Evolutionary conservation across 1,284 basidiomycete genomes (phyloP).

Genomic region (Meripilus lineatus): DNA sequence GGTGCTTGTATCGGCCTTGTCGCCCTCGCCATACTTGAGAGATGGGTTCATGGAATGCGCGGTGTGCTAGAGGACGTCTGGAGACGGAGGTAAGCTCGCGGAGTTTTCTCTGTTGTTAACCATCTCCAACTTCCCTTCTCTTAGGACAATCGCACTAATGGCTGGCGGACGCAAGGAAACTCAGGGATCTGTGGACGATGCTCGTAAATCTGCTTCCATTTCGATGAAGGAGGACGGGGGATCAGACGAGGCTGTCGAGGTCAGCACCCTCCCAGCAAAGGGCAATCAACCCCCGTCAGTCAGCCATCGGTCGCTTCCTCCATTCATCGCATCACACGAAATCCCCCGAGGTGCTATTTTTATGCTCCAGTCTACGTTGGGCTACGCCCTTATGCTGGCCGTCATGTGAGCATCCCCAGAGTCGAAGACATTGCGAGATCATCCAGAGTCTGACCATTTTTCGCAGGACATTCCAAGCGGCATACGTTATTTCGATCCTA

Average conservation of each 20-base stretch:
- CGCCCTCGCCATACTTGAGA: constrained; percentile 61
- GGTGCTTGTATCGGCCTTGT: constrained; percentile 73
- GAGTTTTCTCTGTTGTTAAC: neutral
- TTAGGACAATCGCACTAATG: neutral
- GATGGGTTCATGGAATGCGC: constrained; percentile 57
- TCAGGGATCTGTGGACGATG: neutral
- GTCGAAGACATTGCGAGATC: neutral
- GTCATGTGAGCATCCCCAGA: constrained; percentile 52
- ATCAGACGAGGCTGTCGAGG: constrained; percentile 13
- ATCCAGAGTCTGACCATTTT: constrained; percentile 6
- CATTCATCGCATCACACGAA: constrained; percentile 59
- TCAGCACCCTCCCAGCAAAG: constrained; percentile 4
- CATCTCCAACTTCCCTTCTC: neutral
- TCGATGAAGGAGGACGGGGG: constrained; percentile 12
- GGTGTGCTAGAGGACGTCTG: constrained; percentile 50
- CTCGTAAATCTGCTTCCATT: no score
- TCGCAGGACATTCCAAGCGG: constrained; percentile 68
- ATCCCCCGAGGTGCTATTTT: constrained; percentile 56
- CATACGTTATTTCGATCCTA: constrained; percentile 62
- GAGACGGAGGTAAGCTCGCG: constrained; percentile 47
- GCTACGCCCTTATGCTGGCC: constrained; percentile 63
- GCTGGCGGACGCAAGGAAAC: neutral
- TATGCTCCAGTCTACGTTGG: constrained; percentile 49
- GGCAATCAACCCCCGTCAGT: constrained; percentile 5
- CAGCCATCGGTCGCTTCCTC: constrained; percentile 31